Evolutionary conservation across 1,139 yeast species (phyloP).

Genomic region (Nakaseomyces uthaithaninus): DNA sequence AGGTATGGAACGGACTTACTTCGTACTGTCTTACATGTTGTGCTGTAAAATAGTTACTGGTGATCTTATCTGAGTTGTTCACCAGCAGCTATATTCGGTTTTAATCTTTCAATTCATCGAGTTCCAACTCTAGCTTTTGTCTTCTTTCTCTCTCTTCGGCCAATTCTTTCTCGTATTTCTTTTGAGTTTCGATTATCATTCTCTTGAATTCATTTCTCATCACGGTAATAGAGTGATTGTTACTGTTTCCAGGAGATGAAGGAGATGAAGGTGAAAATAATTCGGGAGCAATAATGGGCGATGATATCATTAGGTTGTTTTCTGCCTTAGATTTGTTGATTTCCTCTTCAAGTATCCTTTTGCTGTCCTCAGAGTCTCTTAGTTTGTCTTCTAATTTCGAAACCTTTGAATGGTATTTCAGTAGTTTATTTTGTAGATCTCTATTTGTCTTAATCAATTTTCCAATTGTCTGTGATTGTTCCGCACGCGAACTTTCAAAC

Average conservation of each 20-base stretch:
- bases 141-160: constrained; percentile 25
- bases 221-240: constrained; percentile 23
- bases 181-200: constrained; percentile 27
- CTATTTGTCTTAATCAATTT: constrained; percentile 25
- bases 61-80: no score
- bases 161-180: constrained; percentile 26
- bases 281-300: constrained; percentile 13
- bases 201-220: constrained; percentile 31
- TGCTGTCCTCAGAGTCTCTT: constrained; percentile 12
- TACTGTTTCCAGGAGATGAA: constrained; percentile 10
- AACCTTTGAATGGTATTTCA: constrained; percentile 23
- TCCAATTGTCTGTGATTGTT: constrained; percentile 27
- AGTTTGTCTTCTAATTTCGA: constrained; percentile 17
- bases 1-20: no score
- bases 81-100: not conserved
- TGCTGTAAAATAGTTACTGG: no score
- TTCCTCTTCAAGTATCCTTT: constrained; percentile 8
- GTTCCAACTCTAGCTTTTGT: constrained; percentile 19
- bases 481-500: constrained; percentile 29
- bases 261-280: constrained; percentile 16
- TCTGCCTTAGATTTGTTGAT: constrained; percentile 7
- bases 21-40: no score
- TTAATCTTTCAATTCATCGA: constrained; percentile 11
- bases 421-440: constrained; percentile 27
- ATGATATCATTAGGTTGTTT: constrained; percentile 9